Percentiles rank a stretch among this genome's conserved stretches.
These are phyloP conservation scores for Dioscorea zingiberensis DNA, from an alignment of 106 monocot species.

Conservation along the genomic window DNA sequence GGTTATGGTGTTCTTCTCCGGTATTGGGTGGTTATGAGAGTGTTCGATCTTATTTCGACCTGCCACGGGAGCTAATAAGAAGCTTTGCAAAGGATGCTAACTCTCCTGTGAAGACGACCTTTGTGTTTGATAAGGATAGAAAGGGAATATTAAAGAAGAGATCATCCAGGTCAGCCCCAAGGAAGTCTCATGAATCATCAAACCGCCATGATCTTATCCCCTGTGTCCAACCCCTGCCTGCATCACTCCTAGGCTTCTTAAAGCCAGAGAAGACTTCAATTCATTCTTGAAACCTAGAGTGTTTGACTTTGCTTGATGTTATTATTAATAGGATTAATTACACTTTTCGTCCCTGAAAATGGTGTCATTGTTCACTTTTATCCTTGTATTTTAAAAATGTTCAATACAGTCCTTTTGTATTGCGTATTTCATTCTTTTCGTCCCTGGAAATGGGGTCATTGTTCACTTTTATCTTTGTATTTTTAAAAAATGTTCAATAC, in stretches of 20 bases:
- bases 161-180: constrained; percentile 5
- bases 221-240: constrained; percentile 23
- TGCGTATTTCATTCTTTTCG: no score
- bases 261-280: constrained; percentile 37
- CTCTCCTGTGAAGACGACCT: constrained; percentile 42
- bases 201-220: constrained; percentile 25
- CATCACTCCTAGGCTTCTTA: constrained; percentile 27
- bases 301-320: not conserved
- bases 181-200: constrained; percentile 32
- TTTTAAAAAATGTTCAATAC: no score
- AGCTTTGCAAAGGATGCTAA: constrained; percentile 17
- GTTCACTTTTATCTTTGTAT: no score
- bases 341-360: no score
- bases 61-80: constrained; percentile 56
- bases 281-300: constrained; percentile 38
- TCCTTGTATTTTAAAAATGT: no score
- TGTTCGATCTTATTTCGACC: constrained; percentile 34
- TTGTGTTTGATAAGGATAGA: constrained; percentile 35
- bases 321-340: no score
- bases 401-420: no score
- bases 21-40: constrained; percentile 4
- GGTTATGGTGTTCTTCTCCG: constrained; percentile 27
- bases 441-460: no score
- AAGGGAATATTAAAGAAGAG: constrained; percentile 41
- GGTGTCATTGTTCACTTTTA: no score